Conservation (phyloP, 75 land plant species). For the Ceratopteris richardii region DNA sequence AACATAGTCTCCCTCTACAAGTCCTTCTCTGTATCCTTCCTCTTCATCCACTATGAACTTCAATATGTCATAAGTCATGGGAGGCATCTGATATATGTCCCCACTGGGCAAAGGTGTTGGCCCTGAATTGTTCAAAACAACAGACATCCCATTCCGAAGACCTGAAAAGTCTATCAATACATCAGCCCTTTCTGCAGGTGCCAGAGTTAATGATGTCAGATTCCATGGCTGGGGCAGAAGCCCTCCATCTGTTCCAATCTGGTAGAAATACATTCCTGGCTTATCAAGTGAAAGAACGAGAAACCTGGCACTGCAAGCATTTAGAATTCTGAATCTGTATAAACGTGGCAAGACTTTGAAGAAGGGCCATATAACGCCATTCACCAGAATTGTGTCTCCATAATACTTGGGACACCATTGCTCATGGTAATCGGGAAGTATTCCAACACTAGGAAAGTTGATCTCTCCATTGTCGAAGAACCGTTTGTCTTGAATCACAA, state of each 20-base stretch:
- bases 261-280: conserved; percentile 1
- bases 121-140: conserved; percentile 18
- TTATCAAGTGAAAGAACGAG: conserved; percentile 11
- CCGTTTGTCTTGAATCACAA: too few relatives aligned
- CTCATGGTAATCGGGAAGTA: conserved; percentile 17
- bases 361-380: conserved; percentile 44
- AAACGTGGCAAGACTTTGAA: conserved; percentile 13
- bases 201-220: conserved; percentile 3
- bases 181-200: conserved; percentile 23
- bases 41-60: conserved; percentile 12
- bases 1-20: background rate
- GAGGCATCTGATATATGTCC: conserved; percentile 3
- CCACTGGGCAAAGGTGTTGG: conserved; percentile 32
- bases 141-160: background rate
- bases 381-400: conserved; percentile 30
- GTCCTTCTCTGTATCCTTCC: background rate
- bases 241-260: conserved; percentile 23
- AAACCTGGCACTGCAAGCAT: conserved; percentile 27
- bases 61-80: conserved; percentile 10
- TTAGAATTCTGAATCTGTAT: conserved; percentile 31
- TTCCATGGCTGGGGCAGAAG: conserved; percentile 11
- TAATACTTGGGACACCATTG: conserved; percentile 35
- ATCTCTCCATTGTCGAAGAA: conserved; percentile 19
- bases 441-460: conserved; percentile 10
- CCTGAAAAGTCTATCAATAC: conserved; percentile 24